Percentiles rank a stretch among this genome's conserved stretches.
Evolutionary conservation across 2,329 filamentous ascomycete genomes (phyloP).

Genomic region (Fusarium brachygibbosum): DNA sequence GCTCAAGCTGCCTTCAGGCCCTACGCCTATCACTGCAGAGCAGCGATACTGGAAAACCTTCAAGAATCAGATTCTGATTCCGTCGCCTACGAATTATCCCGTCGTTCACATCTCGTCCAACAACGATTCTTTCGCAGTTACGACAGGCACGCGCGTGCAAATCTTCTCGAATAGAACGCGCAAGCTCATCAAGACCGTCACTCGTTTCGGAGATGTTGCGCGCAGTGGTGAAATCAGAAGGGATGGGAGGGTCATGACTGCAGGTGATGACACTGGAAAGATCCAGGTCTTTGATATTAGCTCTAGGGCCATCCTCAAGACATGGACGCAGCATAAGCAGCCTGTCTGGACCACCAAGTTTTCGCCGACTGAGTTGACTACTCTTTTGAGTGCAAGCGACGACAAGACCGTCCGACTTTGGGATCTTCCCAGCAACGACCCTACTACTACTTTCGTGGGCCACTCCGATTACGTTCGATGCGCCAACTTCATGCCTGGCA

Average conservation of each 20-base stretch:
- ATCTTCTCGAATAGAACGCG: slow-evolving; percentile 93
- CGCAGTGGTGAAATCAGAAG: slow-evolving; percentile 89
- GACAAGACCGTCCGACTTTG: slow-evolving; percentile 93
- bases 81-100: slow-evolving; percentile 89
- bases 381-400: slow-evolving; percentile 89
- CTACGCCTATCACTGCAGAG: slow-evolving; percentile 87
- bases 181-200: slow-evolving; percentile 93
- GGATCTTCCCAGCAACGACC: slow-evolving; percentile 87
- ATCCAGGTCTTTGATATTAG: slow-evolving; percentile 95
- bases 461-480: slow-evolving; percentile 94
- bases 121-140: slow-evolving; percentile 87
- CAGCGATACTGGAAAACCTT: slow-evolving; percentile 97
- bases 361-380: slow-evolving; percentile 88
- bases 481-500: slow-evolving; percentile 85
- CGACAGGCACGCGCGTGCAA: slow-evolving; percentile 93
- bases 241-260: slow-evolving; percentile 90
- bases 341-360: slow-evolving; percentile 93
- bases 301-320: slow-evolving; percentile 91
- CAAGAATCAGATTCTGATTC: slow-evolving; percentile 89
- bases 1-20: slow-evolving; percentile 85
- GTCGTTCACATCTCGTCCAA: slow-evolving; percentile 89
- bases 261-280: slow-evolving; percentile 90
- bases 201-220: slow-evolving; percentile 91
- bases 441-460: slow-evolving; percentile 82
- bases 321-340: slow-evolving; percentile 94